Percentiles rank a stretch among this genome's conserved stretches.
Conservation (phyloP, 1,284 basidiomycete species). For the Ganoderma sp. region DNA sequence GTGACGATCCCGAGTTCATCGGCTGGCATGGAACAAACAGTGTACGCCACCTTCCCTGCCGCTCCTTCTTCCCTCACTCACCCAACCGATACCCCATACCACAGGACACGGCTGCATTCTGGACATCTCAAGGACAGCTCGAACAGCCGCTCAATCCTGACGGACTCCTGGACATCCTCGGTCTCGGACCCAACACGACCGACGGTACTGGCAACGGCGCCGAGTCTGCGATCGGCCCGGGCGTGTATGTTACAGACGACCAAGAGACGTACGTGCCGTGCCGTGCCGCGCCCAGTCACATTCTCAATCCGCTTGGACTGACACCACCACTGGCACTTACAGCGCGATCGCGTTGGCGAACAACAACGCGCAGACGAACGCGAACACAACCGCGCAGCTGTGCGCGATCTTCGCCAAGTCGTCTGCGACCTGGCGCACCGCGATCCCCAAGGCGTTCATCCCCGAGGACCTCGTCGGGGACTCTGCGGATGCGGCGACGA, state of each 20-base stretch:
- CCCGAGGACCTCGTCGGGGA: constrained; percentile 10
- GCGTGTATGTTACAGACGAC: constrained; percentile 9
- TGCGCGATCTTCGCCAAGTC: constrained; percentile 13
- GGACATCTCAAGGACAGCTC: background rate
- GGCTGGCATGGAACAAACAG: constrained; percentile 13
- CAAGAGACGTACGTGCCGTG: background rate
- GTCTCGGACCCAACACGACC: background rate
- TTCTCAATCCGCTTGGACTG: background rate
- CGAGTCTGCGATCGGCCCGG: background rate
- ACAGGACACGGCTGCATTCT: constrained; percentile 9
- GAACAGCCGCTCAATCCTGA: background rate
- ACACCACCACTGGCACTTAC: no score
- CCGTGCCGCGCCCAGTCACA: background rate
- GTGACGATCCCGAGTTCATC: constrained; percentile 5
- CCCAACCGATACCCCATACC: background rate
- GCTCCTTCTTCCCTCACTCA: no score
- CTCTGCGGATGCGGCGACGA: background rate
- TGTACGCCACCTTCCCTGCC: background rate
- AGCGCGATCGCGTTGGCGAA: constrained; percentile 7
- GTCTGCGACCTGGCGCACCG: background rate
- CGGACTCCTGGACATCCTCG: background rate
- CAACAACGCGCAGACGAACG: constrained; percentile 1
- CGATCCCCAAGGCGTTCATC: constrained; percentile 6
- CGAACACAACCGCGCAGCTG: background rate
- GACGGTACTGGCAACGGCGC: background rate